A percentile compares a stretch with the other conserved stretches of the same genome.
These are phyloP conservation scores for Fusarium annulatum DNA, from an alignment of 2,329 filamentous ascomycete genomes.

Conservation along the genomic window DNA sequence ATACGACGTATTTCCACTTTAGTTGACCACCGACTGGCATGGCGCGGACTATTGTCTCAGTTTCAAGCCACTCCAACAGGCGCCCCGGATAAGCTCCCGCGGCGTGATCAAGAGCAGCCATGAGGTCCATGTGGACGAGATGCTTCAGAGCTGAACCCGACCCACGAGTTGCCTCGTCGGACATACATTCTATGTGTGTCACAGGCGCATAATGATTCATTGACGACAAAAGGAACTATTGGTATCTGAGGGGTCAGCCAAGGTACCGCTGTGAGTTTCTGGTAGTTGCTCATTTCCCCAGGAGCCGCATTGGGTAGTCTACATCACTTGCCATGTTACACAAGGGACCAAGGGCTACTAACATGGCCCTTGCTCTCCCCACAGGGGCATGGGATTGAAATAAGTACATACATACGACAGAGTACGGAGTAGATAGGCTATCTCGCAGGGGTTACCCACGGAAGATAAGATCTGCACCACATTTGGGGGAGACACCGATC, in stretches of 20 bases:
- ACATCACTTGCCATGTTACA: constrained; percentile 22
- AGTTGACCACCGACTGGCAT: neutral
- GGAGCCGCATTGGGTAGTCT: neutral
- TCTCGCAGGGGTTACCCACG: neutral
- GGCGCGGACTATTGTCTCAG: constrained; percentile 31
- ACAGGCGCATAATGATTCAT: neutral
- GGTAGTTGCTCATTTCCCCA: constrained; percentile 5
- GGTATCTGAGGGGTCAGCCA: neutral
- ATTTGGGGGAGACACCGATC: neutral
- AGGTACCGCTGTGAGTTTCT: neutral
- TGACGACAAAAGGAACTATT: neutral
- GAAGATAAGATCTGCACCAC: constrained; percentile 7
- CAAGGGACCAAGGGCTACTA: neutral
- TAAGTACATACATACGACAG: neutral
- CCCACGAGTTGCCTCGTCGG: neutral
- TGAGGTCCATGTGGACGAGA: neutral
- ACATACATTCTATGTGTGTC: neutral
- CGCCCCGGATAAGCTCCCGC: neutral
- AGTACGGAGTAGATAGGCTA: neutral
- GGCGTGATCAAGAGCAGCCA: neutral
- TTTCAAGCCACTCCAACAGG: constrained; percentile 7
- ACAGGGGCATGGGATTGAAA: neutral
- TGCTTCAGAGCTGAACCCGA: neutral
- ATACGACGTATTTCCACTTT: constrained; percentile 12
- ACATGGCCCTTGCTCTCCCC: neutral